Evolutionary conservation across 2,329 filamentous ascomycete species (phyloP).

Genomic region (Ophiosphaerella herpotricha): DNA sequence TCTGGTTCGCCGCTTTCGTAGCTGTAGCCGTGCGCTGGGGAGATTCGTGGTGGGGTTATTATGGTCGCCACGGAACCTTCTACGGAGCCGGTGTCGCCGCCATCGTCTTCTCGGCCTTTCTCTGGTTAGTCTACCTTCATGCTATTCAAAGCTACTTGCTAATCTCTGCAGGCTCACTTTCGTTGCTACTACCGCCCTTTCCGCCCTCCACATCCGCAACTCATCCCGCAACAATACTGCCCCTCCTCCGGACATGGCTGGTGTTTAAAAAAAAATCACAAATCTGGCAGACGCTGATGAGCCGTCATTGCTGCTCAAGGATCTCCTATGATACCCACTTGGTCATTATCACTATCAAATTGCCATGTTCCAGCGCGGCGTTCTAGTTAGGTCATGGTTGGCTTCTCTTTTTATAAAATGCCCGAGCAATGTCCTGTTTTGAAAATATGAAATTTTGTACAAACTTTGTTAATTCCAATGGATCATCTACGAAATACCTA

Average conservation of each 20-base stretch:
- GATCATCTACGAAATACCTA: too few species aligned
- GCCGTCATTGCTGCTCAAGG: not conserved
- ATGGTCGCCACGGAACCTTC: constrained; percentile 49
- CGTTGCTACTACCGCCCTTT: constrained; percentile 55
- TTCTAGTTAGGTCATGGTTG: not conserved
- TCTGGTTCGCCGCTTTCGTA: constrained; percentile 89
- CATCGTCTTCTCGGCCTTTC: constrained; percentile 70
- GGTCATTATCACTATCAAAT: not conserved
- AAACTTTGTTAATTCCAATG: too few species aligned
- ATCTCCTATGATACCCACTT: constrained; percentile 8
- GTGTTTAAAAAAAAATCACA: constrained; percentile 31
- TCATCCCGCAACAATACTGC: constrained; percentile 41
- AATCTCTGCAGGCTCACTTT: constrained; percentile 54
- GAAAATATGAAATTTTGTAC: too few species aligned
- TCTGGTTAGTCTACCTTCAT: constrained; percentile 55
- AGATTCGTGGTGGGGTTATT: constrained; percentile 52
- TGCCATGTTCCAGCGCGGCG: constrained; percentile 7
- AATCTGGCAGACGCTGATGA: not conserved
- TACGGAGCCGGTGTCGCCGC: constrained; percentile 68
- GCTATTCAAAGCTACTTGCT: constrained; percentile 2
- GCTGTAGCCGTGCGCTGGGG: constrained; percentile 71
- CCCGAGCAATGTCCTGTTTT: too few species aligned
- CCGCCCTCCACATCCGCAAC: constrained; percentile 53
- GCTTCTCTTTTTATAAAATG: not conserved
- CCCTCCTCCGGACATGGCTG: constrained; percentile 45